phyloP scores from a whole-genome alignment of 148 eudicot species.

The Limonium bicolor region DNA sequence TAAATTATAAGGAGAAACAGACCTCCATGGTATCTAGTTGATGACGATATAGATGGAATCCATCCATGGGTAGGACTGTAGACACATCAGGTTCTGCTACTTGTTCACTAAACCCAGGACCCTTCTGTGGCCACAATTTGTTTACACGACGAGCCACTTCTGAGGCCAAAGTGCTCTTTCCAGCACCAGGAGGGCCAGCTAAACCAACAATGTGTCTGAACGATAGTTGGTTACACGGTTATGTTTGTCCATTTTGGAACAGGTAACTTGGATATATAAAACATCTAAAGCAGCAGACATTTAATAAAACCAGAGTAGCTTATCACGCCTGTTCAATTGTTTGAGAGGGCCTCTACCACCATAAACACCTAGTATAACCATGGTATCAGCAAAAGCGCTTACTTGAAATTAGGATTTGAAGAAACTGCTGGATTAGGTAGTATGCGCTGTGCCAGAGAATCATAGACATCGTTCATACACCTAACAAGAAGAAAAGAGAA shows the following conservation, averaged over 20 bases:
- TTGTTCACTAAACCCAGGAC: constrained; percentile 44
- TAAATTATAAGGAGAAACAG: constrained; percentile 4
- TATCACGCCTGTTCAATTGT: no score
- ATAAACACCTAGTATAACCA: no score
- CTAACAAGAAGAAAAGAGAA: constrained; percentile 13
- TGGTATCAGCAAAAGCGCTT: constrained; percentile 29
- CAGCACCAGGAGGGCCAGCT: constrained; percentile 99
- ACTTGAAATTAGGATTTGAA: constrained; percentile 63
- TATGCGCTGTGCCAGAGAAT: constrained; percentile 67
- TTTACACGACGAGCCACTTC: constrained; percentile 72
- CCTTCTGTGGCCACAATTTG: constrained; percentile 62
- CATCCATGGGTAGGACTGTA: constrained; percentile 89
- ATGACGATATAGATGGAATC: constrained; percentile 92
- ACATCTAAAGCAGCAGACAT: background rate
- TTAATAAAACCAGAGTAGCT: background rate
- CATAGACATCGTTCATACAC: constrained; percentile 81
- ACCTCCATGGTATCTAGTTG: constrained; percentile 96
- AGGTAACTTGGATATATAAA: background rate
- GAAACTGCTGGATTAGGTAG: constrained; percentile 56
- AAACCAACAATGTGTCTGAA: constrained; percentile 85
- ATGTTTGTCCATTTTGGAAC: background rate
- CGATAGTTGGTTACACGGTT: background rate
- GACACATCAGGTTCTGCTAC: constrained; percentile 65
- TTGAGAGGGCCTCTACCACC: no score
- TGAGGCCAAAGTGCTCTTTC: constrained; percentile 83